Conservation (phyloP, 2,329 filamentous ascomycete species). For the Neofusicoccum kwambonambiense region DNA sequence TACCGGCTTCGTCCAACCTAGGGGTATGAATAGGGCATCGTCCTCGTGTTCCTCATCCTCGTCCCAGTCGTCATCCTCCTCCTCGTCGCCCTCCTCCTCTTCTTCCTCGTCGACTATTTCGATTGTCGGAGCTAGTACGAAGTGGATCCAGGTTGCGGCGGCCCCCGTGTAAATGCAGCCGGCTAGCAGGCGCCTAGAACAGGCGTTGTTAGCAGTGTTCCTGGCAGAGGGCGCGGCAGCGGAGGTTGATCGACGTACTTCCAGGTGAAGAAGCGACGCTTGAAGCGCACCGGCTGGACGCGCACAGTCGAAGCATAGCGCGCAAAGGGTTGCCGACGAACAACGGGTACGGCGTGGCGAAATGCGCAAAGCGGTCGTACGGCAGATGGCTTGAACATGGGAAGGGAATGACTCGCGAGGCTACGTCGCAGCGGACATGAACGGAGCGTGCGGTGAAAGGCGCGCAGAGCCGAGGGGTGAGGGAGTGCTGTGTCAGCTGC, state of each 20-base stretch:
- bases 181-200: constrained; percentile 16
- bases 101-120: constrained; percentile 23
- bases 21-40: constrained; percentile 47
- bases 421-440: constrained; percentile 11
- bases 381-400: constrained; percentile 39
- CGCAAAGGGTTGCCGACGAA: constrained; percentile 22
- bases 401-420: constrained; percentile 25
- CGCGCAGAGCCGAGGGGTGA: background rate
- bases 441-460: background rate
- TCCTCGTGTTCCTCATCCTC: constrained; percentile 25
- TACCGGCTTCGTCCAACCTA: constrained; percentile 45
- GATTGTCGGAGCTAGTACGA: constrained; percentile 21
- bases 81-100: constrained; percentile 33
- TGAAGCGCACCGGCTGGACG: constrained; percentile 43
- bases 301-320: constrained; percentile 27
- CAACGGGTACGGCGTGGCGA: constrained; percentile 18
- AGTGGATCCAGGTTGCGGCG: constrained; percentile 22
- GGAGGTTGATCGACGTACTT: constrained; percentile 27
- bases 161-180: constrained; percentile 21
- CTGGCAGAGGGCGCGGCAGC: background rate
- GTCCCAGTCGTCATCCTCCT: constrained; percentile 32
- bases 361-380: constrained; percentile 37
- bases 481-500: background rate
- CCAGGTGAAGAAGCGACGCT: constrained; percentile 34
- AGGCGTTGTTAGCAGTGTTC: background rate